Base-by-base conservation (phyloP, 2,329 filamentous ascomycete species). In the Colletotrichum viniferum region DNA sequence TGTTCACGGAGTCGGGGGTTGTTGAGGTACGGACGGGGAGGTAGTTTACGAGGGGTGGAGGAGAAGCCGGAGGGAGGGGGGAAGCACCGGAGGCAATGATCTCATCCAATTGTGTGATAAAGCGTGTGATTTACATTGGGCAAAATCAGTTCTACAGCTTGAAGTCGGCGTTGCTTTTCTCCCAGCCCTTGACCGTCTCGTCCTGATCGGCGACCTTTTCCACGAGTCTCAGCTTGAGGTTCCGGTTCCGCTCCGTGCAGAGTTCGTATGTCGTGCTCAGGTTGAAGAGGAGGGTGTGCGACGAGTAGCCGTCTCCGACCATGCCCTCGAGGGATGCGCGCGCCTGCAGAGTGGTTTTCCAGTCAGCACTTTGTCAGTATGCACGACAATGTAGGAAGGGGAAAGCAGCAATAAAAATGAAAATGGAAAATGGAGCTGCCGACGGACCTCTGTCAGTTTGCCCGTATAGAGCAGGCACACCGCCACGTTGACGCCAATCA, bases 261-360 rank as follows among this genome's bases (percentile, higher is more conserved):
- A 98, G 89, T 84, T 98, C 97, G 82, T 98, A 98, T 79, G 98
- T 91, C 0, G 96, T 98, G 13, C 93, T 92, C 14, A 99, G 85
- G 82, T 98, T 98, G 85, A 98, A 98, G 0, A 97, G 90, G 4
- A 98, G 85, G 1, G 94, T 94, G 77, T 94, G 93, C 73, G 96
- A 98, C 0, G 92, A 90, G 55, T 91, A 87, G 2, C 92, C 91
- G 1, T 87, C 82, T 4, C 91, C 88, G 0, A 96, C 87, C 13
- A 97, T 85, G 0, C 86, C 84, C 80, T 96, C 93, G 4, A 98
- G 86, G 1, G 94, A 84, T 14, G 87, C 84, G 16, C 91, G 91
- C 1, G 95, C 94, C 89, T 95, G 43, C 43, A 21, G 43, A 21
- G n/a, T 48, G 75, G 8, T 61, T 4, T 34, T 6, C 48, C 18